These are phyloP conservation scores for Plasmodium vivax DNA, from an alignment of 169 alveolate species.

Conservation along the genomic window DNA sequence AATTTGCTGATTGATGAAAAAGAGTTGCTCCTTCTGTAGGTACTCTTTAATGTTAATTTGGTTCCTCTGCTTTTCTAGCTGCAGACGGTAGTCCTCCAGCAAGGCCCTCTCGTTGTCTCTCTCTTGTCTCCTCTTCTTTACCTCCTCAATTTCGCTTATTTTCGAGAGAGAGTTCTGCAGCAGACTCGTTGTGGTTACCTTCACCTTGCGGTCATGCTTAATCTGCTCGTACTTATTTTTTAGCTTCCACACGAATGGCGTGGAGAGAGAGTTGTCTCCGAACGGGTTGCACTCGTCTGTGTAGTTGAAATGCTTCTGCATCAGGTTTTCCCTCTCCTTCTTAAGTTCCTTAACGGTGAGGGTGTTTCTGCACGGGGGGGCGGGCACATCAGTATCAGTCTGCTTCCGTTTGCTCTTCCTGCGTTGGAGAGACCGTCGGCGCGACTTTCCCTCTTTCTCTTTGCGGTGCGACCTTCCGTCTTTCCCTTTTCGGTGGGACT, in stretches of 20 bases:
- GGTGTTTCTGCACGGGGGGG: not conserved
- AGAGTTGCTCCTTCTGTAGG: conserved; percentile 75
- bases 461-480: not conserved
- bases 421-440: too few relatives aligned
- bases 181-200: conserved; percentile 71
- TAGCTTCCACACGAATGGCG: conserved; percentile 83
- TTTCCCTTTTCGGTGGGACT: not conserved
- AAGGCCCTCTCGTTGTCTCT: conserved; percentile 76
- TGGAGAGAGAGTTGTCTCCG: conserved; percentile 83
- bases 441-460: not conserved
- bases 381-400: not conserved
- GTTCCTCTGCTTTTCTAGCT: conserved; percentile 74
- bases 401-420: not conserved
- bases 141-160: conserved; percentile 79
- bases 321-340: conserved; percentile 60
- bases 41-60: conserved; percentile 80
- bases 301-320: conserved; percentile 80
- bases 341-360: conserved; percentile 47
- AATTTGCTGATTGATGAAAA: conserved; percentile 78
- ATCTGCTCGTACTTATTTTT: conserved; percentile 73
- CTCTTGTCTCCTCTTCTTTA: conserved; percentile 77
- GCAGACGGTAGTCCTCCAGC: conserved; percentile 69
- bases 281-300: conserved; percentile 88
- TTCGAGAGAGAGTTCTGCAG: conserved; percentile 37
- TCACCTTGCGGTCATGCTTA: conserved; percentile 29